Evolutionary conservation across 2,329 filamentous ascomycete species (phyloP).

Genomic region (Nigrograna mackinnonii): DNA sequence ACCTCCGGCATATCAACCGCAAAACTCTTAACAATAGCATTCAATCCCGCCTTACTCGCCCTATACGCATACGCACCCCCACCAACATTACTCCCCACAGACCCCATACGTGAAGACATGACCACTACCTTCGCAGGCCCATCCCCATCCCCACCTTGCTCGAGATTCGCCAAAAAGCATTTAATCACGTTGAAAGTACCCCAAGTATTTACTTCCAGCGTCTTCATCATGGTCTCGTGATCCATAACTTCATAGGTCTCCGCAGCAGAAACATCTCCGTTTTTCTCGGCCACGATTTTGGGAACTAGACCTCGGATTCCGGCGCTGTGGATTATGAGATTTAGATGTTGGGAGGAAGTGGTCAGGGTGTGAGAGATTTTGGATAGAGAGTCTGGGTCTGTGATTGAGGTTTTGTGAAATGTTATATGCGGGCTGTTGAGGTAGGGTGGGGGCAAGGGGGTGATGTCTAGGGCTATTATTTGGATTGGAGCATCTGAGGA

Average conservation of each 20-base stretch:
- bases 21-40: conserved; percentile 49
- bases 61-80: conserved; percentile 53
- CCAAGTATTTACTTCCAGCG: conserved; percentile 47
- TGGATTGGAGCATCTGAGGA: no score
- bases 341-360: conserved; percentile 29
- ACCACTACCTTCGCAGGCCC: conserved; percentile 45
- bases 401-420: conserved; percentile 15
- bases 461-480: conserved; percentile 26
- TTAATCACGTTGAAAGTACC: conserved; percentile 47
- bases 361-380: conserved; percentile 14
- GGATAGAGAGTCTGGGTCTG: background rate
- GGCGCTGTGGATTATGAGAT: conserved; percentile 48
- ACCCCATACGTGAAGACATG: conserved; percentile 51
- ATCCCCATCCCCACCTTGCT: no score
- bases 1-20: conserved; percentile 48
- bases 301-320: conserved; percentile 50
- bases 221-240: conserved; percentile 38
- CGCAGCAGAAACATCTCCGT: conserved; percentile 40
- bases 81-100: conserved; percentile 41
- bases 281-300: conserved; percentile 15
- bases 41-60: conserved; percentile 51
- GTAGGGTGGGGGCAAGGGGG: conserved; percentile 6
- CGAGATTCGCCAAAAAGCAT: conserved; percentile 41
- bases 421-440: conserved; percentile 5
- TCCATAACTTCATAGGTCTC: conserved; percentile 48